Evolutionary conservation across 1,284 basidiomycete genomes (phyloP).

Genomic region (Schizophyllum commune): DNA sequence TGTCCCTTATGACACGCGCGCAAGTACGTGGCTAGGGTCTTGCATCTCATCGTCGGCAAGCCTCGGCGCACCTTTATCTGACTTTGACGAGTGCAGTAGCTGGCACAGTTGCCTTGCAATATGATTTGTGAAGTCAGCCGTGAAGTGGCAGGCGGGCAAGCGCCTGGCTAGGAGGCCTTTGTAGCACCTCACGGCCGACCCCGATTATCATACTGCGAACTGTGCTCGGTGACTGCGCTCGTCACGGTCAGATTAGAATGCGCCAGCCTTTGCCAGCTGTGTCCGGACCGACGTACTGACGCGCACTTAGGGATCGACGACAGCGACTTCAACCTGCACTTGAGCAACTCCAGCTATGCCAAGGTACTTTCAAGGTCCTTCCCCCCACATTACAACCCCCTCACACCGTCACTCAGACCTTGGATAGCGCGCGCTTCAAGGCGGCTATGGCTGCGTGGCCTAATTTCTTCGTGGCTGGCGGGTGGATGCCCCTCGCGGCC

Average conservation of each 20-base stretch:
- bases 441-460: constrained; percentile 46
- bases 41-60: too few relatives aligned
- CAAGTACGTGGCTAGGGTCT: constrained; percentile 36
- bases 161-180: too few relatives aligned
- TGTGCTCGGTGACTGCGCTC: too few relatives aligned
- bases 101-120: too few relatives aligned
- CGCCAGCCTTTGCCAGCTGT: too few relatives aligned
- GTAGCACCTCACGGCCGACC: too few relatives aligned
- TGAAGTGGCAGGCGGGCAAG: too few relatives aligned
- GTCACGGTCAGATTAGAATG: too few relatives aligned
- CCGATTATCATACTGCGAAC: too few relatives aligned
- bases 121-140: too few relatives aligned
- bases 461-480: constrained; percentile 54
- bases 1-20: constrained; percentile 38
- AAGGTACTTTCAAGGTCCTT: constrained; percentile 36
- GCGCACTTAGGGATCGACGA: constrained; percentile 51
- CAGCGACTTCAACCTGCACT: constrained; percentile 61
- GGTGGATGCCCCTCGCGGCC: constrained; percentile 69
- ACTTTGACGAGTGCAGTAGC: too few relatives aligned
- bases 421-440: constrained; percentile 36
- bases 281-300: background rate
- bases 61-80: too few relatives aligned
- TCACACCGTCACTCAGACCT: constrained; percentile 18
- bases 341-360: constrained; percentile 73
- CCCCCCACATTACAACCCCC: background rate